Evolutionary conservation across 352 stramenopile species (phyloP), one percentile per base, ranked within the genome.

Genomic region (Phytophthora palmivora): DNA sequence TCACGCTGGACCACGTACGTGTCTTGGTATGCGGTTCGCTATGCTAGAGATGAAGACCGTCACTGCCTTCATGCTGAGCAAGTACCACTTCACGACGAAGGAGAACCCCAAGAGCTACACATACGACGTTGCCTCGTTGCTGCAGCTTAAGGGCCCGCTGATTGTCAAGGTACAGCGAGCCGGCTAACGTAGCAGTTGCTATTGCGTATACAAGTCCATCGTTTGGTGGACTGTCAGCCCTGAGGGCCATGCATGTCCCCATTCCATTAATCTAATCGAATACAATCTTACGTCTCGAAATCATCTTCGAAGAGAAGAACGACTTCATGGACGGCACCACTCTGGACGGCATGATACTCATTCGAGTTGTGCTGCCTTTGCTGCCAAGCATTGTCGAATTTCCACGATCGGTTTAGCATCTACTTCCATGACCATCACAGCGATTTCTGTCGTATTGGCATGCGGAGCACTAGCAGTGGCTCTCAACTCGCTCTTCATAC

Each of bases 31-130:
- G 65, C 67, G 67, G 28, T 71, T 78, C 26, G 79, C 82, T 14
- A 74, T 88, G 62, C 60, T 86, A 7, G 75, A 88, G 67, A 74
- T 84, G 64, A 81, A 84, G 58, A 70, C 62, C 4, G 51, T 62
- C 22, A 49, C 60, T 28, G 70, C 65, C 6, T 64, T 38, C 26
- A 56, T 74, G 38, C 49, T 77, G 34, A 81, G 72, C 70, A 81
- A 81, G 54, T 81, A 72, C 42, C 56, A 81, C 46, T 59, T 81
- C 51, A 72, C 57, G 22, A 79, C 72, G 0, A 70, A 69, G 41
- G 68, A 78, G 38, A 65, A 67, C 21, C 66, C 73, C 10, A 67
- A 82, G 54, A 74, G 68, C 42, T 82, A 67, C 30, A 79, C 73
- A 22, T 82, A 82, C 66, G 61, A 60, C 15, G 65, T 82, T 32